Conservation (phyloP, 1,139 yeast genomes). For the Williopsis jadinii region DNA sequence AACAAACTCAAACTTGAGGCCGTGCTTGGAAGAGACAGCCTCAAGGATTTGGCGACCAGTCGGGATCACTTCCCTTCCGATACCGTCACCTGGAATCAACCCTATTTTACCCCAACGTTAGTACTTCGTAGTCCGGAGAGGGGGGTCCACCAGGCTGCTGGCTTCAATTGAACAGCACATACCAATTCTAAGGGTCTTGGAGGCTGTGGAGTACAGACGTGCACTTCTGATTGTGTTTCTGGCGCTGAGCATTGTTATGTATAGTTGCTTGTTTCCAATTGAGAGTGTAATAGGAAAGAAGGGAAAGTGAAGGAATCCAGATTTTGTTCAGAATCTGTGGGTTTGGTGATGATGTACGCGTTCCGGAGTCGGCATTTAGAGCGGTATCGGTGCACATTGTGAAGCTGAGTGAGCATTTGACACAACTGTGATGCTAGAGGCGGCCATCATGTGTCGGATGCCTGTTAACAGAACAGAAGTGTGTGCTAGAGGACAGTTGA, state of each 20-base stretch:
- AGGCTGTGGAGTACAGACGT: conserved; percentile 28
- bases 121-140: background rate
- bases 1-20: conserved; percentile 76
- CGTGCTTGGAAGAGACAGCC: conserved; percentile 67
- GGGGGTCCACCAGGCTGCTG: too few species aligned
- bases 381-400: background rate
- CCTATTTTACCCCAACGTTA: conserved; percentile 25
- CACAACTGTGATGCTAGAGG: too few species aligned
- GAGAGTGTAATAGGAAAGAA: background rate
- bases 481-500: too few species aligned
- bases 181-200: conserved; percentile 32
- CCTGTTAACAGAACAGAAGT: too few species aligned
- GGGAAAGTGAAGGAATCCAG: background rate
- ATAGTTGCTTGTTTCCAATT: background rate
- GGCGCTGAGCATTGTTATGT: conserved; percentile 9
- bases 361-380: conserved; percentile 2
- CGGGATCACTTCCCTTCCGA: conserved; percentile 96
- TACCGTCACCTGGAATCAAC: conserved; percentile 96
- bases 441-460: too few species aligned
- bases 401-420: background rate
- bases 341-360: conserved; percentile 2
- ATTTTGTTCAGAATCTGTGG: background rate
- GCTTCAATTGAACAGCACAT: background rate
- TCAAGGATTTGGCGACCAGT: conserved; percentile 84
- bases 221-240: conserved; percentile 7